Conservation (phyloP, 192 early-diverging fungal genomes). For the Mortierella hygrophila region DNA sequence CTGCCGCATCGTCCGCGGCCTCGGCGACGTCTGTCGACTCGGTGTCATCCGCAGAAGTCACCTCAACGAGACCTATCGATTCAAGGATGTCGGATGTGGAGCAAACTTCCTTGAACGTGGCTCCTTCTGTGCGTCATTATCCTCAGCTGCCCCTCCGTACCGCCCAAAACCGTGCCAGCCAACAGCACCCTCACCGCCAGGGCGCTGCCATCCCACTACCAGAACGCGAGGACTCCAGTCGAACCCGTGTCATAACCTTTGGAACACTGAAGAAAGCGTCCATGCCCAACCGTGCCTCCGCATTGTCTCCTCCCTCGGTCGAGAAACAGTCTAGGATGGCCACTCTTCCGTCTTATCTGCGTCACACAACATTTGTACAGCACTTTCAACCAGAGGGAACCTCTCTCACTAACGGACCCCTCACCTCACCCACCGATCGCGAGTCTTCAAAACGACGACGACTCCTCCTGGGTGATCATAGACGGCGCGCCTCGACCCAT, state of each 20-base stretch:
- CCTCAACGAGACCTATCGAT: not conserved
- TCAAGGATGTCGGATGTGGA: slow-evolving; percentile 9
- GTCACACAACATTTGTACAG: slow-evolving; percentile 41
- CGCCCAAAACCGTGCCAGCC: slow-evolving; percentile 7
- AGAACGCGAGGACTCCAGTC: slow-evolving; percentile 38
- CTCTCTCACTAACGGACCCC: not conserved
- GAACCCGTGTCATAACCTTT: slow-evolving; percentile 43
- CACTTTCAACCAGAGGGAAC: slow-evolving; percentile 45
- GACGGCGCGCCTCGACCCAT: slow-evolving; percentile 15
- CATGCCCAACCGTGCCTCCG: slow-evolving; percentile 10
- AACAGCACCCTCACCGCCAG: not conserved
- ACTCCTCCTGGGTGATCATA: slow-evolving; percentile 3
- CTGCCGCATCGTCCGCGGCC: not conserved
- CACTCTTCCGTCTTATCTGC: slow-evolving; percentile 33
- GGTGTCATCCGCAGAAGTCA: not conserved
- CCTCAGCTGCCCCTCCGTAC: slow-evolving; percentile 16
- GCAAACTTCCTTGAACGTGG: slow-evolving; percentile 11
- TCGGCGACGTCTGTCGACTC: not conserved
- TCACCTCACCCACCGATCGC: not conserved
- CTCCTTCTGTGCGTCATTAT: slow-evolving; percentile 3
- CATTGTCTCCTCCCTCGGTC: not conserved
- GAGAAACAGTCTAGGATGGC: slow-evolving; percentile 36
- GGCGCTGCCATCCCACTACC: slow-evolving; percentile 22
- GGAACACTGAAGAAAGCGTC: slow-evolving; percentile 49
- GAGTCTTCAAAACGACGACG: slow-evolving; percentile 40